Evolutionary conservation across 805 yeast species (phyloP).

Genomic region (Citeromyces matritensis): DNA sequence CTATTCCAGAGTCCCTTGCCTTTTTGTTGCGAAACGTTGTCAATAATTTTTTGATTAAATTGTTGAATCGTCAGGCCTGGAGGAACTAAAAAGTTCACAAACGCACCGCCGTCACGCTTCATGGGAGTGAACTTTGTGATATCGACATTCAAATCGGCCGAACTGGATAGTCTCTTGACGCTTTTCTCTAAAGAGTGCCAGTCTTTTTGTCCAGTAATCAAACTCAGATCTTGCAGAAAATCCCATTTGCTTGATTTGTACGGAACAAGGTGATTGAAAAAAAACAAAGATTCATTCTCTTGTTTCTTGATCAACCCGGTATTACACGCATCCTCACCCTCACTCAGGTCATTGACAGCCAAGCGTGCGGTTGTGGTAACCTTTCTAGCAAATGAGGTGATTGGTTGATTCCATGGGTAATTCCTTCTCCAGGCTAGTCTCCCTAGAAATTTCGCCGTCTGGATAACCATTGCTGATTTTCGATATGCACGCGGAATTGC

Average conservation of each 20-base stretch:
- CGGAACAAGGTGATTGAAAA: constrained; percentile 42
- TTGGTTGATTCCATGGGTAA: no score
- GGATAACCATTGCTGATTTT: no score
- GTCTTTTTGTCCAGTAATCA: constrained; percentile 20
- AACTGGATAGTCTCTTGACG: constrained; percentile 11
- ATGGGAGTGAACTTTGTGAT: constrained; percentile 55
- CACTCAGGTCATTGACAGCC: no score
- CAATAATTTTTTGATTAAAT: constrained; percentile 31
- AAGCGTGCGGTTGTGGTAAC: no score
- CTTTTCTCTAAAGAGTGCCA: constrained; percentile 15
- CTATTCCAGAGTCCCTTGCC: constrained; percentile 19
- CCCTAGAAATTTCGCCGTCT: no score
- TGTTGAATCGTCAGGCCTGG: constrained; percentile 29
- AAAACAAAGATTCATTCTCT: constrained; percentile 33
- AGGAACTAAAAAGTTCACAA: constrained; percentile 63
- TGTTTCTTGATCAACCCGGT: constrained; percentile 43
- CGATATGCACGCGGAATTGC: no score
- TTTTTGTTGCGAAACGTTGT: constrained; percentile 14
- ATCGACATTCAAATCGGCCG: constrained; percentile 12
- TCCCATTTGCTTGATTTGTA: constrained; percentile 24
- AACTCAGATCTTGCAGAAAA: constrained; percentile 24
- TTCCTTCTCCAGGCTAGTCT: no score
- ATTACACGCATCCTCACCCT: constrained; percentile 33
- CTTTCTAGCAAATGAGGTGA: no score
- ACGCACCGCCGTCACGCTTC: constrained; percentile 85